Percentiles rank a stretch among this genome's conserved stretches.
Evolutionary conservation across 2,329 filamentous ascomycete genomes (phyloP).

Genomic region (Claviceps maximensis): DNA sequence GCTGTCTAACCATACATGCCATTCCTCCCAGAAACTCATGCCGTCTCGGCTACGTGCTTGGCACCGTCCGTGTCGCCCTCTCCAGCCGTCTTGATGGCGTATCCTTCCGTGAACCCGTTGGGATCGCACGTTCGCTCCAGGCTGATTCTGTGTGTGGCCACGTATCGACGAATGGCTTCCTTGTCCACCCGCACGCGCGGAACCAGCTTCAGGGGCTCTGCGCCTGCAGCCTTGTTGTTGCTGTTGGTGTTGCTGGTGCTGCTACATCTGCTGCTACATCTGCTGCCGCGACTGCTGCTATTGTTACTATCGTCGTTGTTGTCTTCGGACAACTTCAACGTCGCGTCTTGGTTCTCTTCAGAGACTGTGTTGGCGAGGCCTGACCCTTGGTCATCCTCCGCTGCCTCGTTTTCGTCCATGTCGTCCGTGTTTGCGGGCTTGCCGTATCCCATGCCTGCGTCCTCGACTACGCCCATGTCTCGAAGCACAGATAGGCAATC

Average conservation of each 20-base stretch:
- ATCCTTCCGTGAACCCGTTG: constrained; percentile 59
- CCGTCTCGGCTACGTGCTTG: constrained; percentile 10
- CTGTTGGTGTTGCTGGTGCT: neutral
- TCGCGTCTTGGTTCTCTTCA: neutral
- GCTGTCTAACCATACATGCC: neutral
- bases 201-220: constrained; percentile 18
- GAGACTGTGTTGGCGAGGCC: neutral
- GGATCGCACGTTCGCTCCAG: constrained; percentile 57
- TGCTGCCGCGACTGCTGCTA: too few relatives aligned
- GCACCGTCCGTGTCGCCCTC: constrained; percentile 20
- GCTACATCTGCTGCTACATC: too few relatives aligned
- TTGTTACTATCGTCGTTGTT: neutral
- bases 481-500: constrained; percentile 69
- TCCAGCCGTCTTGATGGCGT: constrained; percentile 35
- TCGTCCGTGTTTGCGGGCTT: constrained; percentile 15
- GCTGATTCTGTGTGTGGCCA: constrained; percentile 45
- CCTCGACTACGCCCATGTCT: constrained; percentile 62
- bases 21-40: too few relatives aligned
- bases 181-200: constrained; percentile 39
- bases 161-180: constrained; percentile 51
- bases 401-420: constrained; percentile 6
- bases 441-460: constrained; percentile 36
- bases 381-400: neutral
- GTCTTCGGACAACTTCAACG: neutral
- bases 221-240: neutral